Evolutionary conservation across 208 protist genomes (phyloP), one percentile per base, ranked within the genome.

Genomic region (Leishmania tarentolae): DNA sequence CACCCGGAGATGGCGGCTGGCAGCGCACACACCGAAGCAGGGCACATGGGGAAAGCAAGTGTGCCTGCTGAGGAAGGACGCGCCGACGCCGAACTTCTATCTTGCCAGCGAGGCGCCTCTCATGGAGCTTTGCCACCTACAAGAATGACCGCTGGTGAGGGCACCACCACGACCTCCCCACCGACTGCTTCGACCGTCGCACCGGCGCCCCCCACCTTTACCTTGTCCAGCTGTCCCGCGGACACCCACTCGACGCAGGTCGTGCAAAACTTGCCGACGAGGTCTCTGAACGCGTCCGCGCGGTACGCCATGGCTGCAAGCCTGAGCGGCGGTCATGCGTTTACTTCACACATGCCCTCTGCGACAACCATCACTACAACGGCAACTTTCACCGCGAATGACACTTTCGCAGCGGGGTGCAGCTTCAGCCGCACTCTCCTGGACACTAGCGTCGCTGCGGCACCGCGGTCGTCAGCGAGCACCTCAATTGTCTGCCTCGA

Each of bases 191-290:
- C 75, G 61, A 35, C n/a, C 3, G 59, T 31, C 11, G 44, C 42
- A 13, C 53, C 75, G 44, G 63, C n/a, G 31, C 28, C 42, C 24
- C 13, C 61, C 19, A 21, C 35, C 11, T 72, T 71, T 31, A 53
- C 35, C 9, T 46, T 2, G 3, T 6, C 35, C 11, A 44, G 13
- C 31, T 17, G 31, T 24, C 76, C 56, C 21, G 37, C 76, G 15
- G 61, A 65, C 17, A 61, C 28, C 21, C 50, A 42, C 71, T 73
- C 76, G 50, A 78, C 76, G 5, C 76, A 73, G 7, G 63, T 69
- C 35, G 71, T 78, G 81, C 61, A 50, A 17, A 24, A 75, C 52
- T 28, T 85, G 35, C 76, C 72, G 3, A 74, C 81, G 13, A 71
- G 53, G 24, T 1, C 76, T 21, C 56, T 75, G 11, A 59, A 24